Evolutionary conservation across 306 rosid genomes (phyloP).

Genomic region (Purshia tridentata): DNA sequence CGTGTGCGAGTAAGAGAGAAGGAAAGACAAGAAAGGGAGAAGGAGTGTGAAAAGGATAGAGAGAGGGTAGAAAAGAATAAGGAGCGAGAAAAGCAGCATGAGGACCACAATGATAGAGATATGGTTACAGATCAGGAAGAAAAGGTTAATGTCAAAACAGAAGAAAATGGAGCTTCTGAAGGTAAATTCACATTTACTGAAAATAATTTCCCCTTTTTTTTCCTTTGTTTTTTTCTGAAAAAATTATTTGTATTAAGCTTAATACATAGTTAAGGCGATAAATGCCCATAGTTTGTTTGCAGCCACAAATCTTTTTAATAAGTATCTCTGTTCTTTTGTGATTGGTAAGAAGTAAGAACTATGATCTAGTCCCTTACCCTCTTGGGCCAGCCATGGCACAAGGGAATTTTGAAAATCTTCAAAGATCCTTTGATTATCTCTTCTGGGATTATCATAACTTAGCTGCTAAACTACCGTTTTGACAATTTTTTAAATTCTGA

Average conservation of each 20-base stretch:
- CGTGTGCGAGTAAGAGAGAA: constrained; percentile 62
- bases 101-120: constrained; percentile 33
- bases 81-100: constrained; percentile 52
- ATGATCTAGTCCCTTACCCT: background rate
- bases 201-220: constrained; percentile 13
- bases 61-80: constrained; percentile 62
- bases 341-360: background rate
- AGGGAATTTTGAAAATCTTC: background rate
- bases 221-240: background rate
- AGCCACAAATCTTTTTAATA: background rate
- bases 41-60: constrained; percentile 55
- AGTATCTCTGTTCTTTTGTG: background rate
- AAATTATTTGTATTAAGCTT: background rate
- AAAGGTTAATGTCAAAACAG: constrained; percentile 34
- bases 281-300: background rate
- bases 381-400: background rate
- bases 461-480: background rate
- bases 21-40: constrained; percentile 67
- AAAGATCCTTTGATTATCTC: background rate
- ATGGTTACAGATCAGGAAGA: constrained; percentile 43
- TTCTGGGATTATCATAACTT: background rate
- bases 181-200: constrained; percentile 24
- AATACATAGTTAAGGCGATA: background rate
- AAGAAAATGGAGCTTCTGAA: constrained; percentile 38
- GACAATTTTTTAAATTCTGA: background rate